Evolutionary conservation across 2,329 filamentous ascomycete genomes (phyloP).

Genomic region (Epicoccum sorghinum): DNA sequence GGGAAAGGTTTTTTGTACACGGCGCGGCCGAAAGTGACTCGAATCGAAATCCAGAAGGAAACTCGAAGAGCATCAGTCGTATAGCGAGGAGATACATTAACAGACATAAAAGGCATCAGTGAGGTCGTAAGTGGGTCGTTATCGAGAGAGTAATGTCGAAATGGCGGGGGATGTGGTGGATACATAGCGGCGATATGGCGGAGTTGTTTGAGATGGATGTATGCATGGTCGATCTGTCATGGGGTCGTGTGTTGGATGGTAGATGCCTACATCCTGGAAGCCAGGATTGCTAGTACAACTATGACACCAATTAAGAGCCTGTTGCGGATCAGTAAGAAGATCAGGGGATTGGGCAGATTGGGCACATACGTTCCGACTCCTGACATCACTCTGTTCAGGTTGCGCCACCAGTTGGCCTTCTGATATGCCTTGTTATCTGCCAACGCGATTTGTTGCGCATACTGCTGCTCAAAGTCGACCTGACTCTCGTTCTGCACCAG

Average conservation of each 20-base stretch:
- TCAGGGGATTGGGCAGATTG: background rate
- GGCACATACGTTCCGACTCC: conserved; percentile 55
- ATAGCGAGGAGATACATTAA: conserved; percentile 18
- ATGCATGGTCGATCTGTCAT: conserved; percentile 8
- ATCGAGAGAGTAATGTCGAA: conserved; percentile 20
- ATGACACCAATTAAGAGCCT: conserved; percentile 17
- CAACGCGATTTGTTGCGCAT: conserved; percentile 52
- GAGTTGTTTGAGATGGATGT: conserved; percentile 6
- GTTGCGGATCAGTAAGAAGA: conserved; percentile 4
- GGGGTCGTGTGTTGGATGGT: conserved; percentile 2
- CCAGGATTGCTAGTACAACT: conserved; percentile 42
- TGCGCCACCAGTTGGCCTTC: conserved; percentile 70
- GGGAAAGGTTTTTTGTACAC: conserved; percentile 31
- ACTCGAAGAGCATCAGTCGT: conserved; percentile 25
- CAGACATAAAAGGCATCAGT: conserved; percentile 11
- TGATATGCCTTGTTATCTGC: conserved; percentile 58
- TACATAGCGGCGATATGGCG: conserved; percentile 4
- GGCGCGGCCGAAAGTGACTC: conserved; percentile 29
- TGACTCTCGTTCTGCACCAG: conserved; percentile 47
- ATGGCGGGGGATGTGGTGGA: conserved; percentile 9
- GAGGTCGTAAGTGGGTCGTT: conserved; percentile 27
- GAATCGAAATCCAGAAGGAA: conserved; percentile 21
- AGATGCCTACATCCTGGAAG: conserved; percentile 40
- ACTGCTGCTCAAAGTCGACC: conserved; percentile 50
- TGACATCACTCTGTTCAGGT: conserved; percentile 67